Evolutionary conservation across 768 basidiomycete species (phyloP).

Genomic region (Termitomyces sp.): DNA sequence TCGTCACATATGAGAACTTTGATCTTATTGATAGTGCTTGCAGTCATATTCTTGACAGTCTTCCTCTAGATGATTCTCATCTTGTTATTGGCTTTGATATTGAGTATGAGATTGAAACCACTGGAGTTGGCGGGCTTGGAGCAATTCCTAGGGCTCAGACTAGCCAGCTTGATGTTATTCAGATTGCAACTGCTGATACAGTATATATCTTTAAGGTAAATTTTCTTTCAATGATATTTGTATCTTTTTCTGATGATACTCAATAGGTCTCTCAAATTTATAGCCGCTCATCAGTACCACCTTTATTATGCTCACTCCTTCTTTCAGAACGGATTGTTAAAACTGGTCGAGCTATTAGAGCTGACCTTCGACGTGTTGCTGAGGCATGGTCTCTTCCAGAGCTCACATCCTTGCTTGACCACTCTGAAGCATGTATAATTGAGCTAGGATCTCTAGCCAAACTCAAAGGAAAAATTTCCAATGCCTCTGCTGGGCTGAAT

Average conservation of each 20-base stretch:
- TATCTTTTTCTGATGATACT: too few relatives aligned
- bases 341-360: not conserved
- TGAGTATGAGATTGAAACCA: slow-evolving; percentile 1
- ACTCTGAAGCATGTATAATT: not conserved
- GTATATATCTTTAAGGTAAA: slow-evolving; percentile 1
- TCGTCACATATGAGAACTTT: not conserved
- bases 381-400: not conserved
- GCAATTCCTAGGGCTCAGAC: not conserved
- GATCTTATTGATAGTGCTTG: slow-evolving; percentile 6
- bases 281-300: not conserved
- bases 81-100: not conserved
- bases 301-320: not conserved
- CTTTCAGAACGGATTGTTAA: not conserved
- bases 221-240: too few relatives aligned
- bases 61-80: not conserved
- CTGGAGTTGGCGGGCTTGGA: not conserved
- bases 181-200: not conserved
- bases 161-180: slow-evolving; percentile 1
- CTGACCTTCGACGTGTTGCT: not conserved
- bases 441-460: not conserved
- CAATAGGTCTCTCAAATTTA: not conserved
- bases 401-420: not conserved
- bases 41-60: not conserved
- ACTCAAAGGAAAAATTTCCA: not conserved
- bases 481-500: not conserved